Evolutionary conservation across 306 rosid species (phyloP), one percentile per base, ranked within the genome.

Genomic region (Fagus crenata): DNA sequence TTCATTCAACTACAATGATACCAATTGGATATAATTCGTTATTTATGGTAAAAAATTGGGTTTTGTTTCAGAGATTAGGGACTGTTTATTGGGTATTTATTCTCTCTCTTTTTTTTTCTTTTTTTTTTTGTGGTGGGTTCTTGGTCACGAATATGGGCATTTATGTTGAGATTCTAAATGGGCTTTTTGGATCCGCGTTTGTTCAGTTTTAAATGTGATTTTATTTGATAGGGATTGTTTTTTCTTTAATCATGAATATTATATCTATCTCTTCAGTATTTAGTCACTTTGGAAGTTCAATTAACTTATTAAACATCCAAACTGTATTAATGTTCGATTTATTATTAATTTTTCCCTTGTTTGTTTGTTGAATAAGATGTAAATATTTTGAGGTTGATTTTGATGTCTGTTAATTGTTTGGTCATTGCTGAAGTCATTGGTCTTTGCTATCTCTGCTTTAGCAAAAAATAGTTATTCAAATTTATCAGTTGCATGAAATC

Each of bases 41-140:
- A 71, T 7, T 53, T 42, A 74, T 36, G 51, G 49, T 12, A 37
- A 13, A 46, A 55, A 78, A 22, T 40, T 77, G 86, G 82, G 83
- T 79, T 33, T 40, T 33, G 60, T 77, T 53, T 76, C 13, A 13
- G 15, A 31, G 14, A 15, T 7, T 53, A 9, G 51, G 31, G 36
- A 37, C 77, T 39, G 53, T 22, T 59, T 22, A 46, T 54, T 7
- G 14, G 72, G 55, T 75, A 22, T 43, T 69, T 3, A 1, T 39
- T 17, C 32, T 72, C n/a, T 67, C n/a, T 31, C 59, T 75, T 58
- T 59, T 17, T 46, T 35, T 40, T 42, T 28, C 13, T 22, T 0
- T 17, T 3, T 71, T 12, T 72, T 67, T 72, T 35, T 1, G 61
- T 73, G 28, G 28, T 22, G 28, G 28, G 28, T 49, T 39, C 51